phyloP scores from a whole-genome alignment of 1,284 basidiomycete genomes.

The Trichosporon sp. region DNA sequence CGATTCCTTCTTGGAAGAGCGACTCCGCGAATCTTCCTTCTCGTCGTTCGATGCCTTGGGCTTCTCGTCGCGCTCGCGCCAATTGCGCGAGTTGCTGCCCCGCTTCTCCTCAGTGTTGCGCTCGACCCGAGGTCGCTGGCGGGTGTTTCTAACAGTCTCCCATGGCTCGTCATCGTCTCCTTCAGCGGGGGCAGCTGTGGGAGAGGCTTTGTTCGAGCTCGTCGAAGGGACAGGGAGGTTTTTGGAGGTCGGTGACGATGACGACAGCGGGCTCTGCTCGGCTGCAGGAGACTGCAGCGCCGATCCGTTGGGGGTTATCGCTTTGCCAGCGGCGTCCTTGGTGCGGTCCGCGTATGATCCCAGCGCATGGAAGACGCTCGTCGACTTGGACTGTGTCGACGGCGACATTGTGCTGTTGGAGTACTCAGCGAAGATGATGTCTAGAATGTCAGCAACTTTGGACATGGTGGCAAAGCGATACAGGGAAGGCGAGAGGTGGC shows the following conservation, averaged over 20 bases:
- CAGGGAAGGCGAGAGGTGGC: not conserved
- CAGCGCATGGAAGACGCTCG: slow-evolving; percentile 42
- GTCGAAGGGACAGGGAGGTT: slow-evolving; percentile 3
- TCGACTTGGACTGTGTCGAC: slow-evolving; percentile 17
- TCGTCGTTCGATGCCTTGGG: slow-evolving; percentile 7
- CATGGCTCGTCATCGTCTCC: slow-evolving; percentile 12
- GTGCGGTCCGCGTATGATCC: slow-evolving; percentile 45
- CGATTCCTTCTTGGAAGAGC: slow-evolving; percentile 13
- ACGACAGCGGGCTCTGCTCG: slow-evolving; percentile 7
- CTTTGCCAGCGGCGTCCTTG: slow-evolving; percentile 20
- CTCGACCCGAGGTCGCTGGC: slow-evolving; percentile 13
- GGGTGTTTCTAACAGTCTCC: slow-evolving; percentile 16
- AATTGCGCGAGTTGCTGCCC: slow-evolving; percentile 32
- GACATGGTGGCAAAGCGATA: not conserved
- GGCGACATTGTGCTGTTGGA: slow-evolving; percentile 7
- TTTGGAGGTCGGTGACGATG: slow-evolving; percentile 4
- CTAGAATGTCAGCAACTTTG: not conserved
- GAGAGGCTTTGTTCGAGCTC: not conserved
- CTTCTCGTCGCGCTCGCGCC: slow-evolving; percentile 20
- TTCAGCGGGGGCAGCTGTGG: not conserved
- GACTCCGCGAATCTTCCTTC: slow-evolving; percentile 9
- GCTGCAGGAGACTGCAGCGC: not conserved
- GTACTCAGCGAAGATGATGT: not conserved
- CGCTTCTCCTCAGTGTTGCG: slow-evolving; percentile 24
- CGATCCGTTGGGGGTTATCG: slow-evolving; percentile 5